Percentiles rank a stretch among this genome's conserved stretches.
phyloP scores from a whole-genome alignment of 495 filamentous ascomycete species.

The Aspergillus carlsbadensis region DNA sequence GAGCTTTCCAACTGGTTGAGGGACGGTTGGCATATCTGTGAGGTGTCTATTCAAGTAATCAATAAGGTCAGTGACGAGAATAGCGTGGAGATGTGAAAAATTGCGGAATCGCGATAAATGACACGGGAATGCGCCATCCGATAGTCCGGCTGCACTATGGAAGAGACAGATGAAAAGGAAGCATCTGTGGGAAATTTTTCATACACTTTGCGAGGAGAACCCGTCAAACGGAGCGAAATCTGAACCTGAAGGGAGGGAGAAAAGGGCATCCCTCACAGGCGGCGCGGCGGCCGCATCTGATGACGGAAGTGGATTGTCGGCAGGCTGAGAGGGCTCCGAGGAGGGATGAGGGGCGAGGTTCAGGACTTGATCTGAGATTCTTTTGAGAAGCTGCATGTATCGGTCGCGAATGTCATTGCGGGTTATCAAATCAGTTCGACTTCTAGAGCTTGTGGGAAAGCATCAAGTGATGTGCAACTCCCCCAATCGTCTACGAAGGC shows the following conservation, averaged over 20 bases:
- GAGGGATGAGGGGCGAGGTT: constrained; percentile 6
- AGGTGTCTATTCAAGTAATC: constrained; percentile 11
- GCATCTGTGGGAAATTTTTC: background rate
- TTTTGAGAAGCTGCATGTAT: constrained; percentile 17
- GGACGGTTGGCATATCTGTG: constrained; percentile 35
- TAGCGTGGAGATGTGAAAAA: constrained; percentile 4
- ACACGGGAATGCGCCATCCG: no score
- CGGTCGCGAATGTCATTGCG: constrained; percentile 12
- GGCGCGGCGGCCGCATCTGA: constrained; percentile 23
- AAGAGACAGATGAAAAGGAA: background rate
- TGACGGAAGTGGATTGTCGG: constrained; percentile 10
- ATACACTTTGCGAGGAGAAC: background rate
- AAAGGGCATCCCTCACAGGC: constrained; percentile 20
- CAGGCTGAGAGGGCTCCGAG: background rate
- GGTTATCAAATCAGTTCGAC: background rate
- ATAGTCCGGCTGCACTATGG: no score
- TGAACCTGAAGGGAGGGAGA: constrained; percentile 9
- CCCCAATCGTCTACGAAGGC: constrained; percentile 22
- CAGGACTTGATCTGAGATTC: constrained; percentile 12
- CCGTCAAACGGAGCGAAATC: constrained; percentile 3
- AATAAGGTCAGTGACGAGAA: background rate
- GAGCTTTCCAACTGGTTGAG: constrained; percentile 14
- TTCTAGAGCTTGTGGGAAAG: constrained; percentile 2
- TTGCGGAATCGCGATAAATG: background rate
- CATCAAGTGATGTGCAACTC: constrained; percentile 10